phyloP scores from a whole-genome alignment of 2,329 filamentous ascomycete genomes.

The Lecanicillium sp. region DNA sequence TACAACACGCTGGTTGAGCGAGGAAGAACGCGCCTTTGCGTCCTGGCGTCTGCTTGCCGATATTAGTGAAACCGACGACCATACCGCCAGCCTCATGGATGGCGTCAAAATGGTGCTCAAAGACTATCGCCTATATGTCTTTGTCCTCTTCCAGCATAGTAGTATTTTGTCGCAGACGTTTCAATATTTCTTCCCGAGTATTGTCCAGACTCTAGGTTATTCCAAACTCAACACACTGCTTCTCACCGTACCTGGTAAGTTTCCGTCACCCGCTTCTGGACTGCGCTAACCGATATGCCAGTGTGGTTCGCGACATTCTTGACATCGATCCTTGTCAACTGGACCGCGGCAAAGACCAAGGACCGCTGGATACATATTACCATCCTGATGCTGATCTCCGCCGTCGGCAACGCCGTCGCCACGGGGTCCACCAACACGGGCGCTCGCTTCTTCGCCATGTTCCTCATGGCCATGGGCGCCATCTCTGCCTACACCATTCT shows the following conservation, averaged over 20 bases:
- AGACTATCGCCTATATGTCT: constrained; percentile 44
- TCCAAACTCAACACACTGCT: constrained; percentile 44
- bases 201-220: constrained; percentile 54
- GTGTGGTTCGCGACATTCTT: constrained; percentile 40
- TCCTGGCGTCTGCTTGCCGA: constrained; percentile 43
- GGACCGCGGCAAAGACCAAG: constrained; percentile 42
- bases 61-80: constrained; percentile 35
- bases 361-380: constrained; percentile 53
- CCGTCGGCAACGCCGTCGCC: constrained; percentile 47
- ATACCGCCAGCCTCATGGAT: constrained; percentile 28
- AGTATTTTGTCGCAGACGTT: constrained; percentile 47
- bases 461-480: constrained; percentile 50
- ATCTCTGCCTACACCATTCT: constrained; percentile 48
- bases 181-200: constrained; percentile 59
- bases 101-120: constrained; percentile 40
- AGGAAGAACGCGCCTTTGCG: constrained; percentile 43
- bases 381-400: constrained; percentile 41
- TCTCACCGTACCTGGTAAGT: constrained; percentile 41
- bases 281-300: background rate
- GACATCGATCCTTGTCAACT: constrained; percentile 45
- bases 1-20: constrained; percentile 42
- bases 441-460: constrained; percentile 55
- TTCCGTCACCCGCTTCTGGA: no score
- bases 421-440: constrained; percentile 41
- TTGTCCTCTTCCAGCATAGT: constrained; percentile 46